Evolutionary conservation across 2,329 filamentous ascomycete species (phyloP).

Genomic region (Xylariaceae sp.): DNA sequence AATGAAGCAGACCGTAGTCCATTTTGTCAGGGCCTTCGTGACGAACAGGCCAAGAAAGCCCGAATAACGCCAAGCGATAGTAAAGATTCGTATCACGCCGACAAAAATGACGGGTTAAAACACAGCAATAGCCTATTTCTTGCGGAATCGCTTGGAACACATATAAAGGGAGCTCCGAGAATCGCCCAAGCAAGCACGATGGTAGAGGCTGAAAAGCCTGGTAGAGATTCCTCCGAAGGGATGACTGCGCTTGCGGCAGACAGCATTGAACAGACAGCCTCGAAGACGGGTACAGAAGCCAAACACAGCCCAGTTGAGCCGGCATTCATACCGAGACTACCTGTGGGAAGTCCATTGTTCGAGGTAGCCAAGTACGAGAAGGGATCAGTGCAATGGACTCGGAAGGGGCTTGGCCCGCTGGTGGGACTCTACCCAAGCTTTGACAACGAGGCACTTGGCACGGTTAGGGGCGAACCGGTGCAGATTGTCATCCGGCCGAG

Average conservation of each 20-base stretch:
- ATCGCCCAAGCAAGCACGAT: not conserved
- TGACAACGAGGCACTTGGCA: conserved; percentile 13
- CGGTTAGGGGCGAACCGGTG: conserved; percentile 7
- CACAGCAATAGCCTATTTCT: too few species aligned
- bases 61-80: not conserved
- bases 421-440: conserved; percentile 19
- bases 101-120: too few species aligned
- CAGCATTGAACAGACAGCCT: not conserved
- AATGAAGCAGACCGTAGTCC: too few species aligned
- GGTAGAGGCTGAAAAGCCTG: not conserved
- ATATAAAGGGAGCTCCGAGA: too few species aligned
- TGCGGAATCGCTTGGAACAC: too few species aligned
- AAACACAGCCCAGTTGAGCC: not conserved
- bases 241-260: not conserved
- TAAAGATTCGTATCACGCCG: too few species aligned
- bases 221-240: not conserved
- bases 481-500: conserved; percentile 20
- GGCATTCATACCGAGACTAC: not conserved
- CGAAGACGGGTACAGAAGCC: not conserved
- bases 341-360: conserved; percentile 11
- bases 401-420: conserved; percentile 4
- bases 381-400: conserved; percentile 19
- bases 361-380: conserved; percentile 23
- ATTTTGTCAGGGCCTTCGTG: too few species aligned
- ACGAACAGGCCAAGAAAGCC: not conserved